Conservation (phyloP, 2,329 filamentous ascomycete species). For the Rutstroemia sp. region DNA sequence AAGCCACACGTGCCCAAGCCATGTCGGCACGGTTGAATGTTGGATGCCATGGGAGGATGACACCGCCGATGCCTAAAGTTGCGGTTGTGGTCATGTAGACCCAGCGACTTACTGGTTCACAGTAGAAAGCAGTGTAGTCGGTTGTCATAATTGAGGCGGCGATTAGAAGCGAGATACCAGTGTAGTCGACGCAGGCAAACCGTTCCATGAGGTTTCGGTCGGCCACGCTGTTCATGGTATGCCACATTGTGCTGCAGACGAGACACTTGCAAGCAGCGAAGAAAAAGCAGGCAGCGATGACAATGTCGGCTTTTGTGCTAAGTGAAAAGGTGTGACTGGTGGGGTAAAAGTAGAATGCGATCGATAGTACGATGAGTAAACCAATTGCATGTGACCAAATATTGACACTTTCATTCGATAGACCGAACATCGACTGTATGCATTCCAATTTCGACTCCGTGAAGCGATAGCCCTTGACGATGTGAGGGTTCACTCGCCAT, state of each 20-base stretch:
- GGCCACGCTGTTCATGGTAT: constrained; percentile 97
- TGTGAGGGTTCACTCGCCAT: constrained; percentile 94
- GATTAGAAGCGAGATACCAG: constrained; percentile 89
- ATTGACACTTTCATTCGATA: constrained; percentile 93
- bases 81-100: constrained; percentile 79
- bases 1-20: constrained; percentile 85
- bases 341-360: constrained; percentile 96
- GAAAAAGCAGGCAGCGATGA: constrained; percentile 92
- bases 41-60: constrained; percentile 92
- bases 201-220: constrained; percentile 84
- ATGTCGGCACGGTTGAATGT: constrained; percentile 89
- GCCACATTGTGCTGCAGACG: constrained; percentile 92
- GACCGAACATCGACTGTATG: constrained; percentile 70
- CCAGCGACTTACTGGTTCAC: constrained; percentile 81
- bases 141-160: constrained; percentile 96
- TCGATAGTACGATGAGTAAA: constrained; percentile 74
- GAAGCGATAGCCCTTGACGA: constrained; percentile 87
- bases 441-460: constrained; percentile 86
- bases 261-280: constrained; percentile 92
- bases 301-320: constrained; percentile 80
- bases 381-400: constrained; percentile 96
- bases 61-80: constrained; percentile 73
- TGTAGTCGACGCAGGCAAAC: constrained; percentile 97
- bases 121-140: constrained; percentile 98
- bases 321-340: constrained; percentile 77